These are phyloP conservation scores for Lolium multiflorum DNA, from an alignment of 176 grass and related monocot genomes.

Conservation along the genomic window DNA sequence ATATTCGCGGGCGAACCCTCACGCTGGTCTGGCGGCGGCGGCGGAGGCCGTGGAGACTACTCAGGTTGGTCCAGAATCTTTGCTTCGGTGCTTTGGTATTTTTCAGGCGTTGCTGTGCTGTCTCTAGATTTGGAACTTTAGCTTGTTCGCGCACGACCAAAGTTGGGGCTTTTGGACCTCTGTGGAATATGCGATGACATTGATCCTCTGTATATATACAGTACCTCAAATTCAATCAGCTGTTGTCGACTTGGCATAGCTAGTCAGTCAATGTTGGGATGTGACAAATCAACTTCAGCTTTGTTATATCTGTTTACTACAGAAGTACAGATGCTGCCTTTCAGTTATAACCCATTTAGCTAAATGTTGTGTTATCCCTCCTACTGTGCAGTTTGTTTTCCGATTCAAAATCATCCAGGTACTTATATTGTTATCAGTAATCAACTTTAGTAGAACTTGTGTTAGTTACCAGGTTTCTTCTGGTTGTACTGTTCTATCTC, in stretches of 20 bases:
- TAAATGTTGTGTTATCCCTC: background rate
- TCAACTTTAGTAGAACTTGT: background rate
- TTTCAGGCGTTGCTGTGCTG: slow-evolving; percentile 7
- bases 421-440: background rate
- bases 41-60: slow-evolving; percentile 55
- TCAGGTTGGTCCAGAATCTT: slow-evolving; percentile 37
- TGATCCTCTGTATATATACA: background rate
- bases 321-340: background rate
- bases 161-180: slow-evolving; percentile 16
- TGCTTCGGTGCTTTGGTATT: background rate
- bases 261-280: background rate
- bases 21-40: slow-evolving; percentile 38
- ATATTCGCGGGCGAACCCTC: slow-evolving; percentile 53
- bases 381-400: background rate
- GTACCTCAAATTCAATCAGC: background rate
- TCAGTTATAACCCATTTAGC: background rate
- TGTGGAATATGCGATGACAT: background rate
- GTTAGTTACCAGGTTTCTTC: slow-evolving; percentile 9
- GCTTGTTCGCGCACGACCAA: background rate
- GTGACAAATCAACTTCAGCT: background rate
- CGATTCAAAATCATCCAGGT: background rate
- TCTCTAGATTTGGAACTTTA: background rate
- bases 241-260: background rate
- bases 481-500: slow-evolving; percentile 3
- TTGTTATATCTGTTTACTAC: background rate